phyloP scores from a whole-genome alignment of 768 basidiomycete species.

The Hypholoma sublateritium region DNA sequence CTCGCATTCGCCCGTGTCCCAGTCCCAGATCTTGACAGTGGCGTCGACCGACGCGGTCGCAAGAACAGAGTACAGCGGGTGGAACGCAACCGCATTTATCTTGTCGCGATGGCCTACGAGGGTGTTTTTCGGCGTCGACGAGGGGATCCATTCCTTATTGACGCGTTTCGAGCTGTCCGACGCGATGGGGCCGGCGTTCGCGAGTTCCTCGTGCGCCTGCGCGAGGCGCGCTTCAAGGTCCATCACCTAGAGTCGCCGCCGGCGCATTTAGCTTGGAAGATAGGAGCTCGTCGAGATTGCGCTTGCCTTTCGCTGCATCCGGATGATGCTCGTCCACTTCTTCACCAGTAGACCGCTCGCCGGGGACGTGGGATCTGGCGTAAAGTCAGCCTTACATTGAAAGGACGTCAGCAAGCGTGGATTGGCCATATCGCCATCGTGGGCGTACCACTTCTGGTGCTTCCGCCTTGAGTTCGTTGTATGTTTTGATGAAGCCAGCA shows the following conservation, averaged over 20 bases:
- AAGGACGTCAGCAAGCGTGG: slow-evolving; percentile 28
- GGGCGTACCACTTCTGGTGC: slow-evolving; percentile 25
- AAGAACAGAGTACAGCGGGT: slow-evolving; percentile 79
- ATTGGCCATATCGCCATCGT: slow-evolving; percentile 4
- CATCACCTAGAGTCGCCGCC: slow-evolving; percentile 67
- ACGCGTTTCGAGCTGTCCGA: slow-evolving; percentile 49
- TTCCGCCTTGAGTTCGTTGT: slow-evolving; percentile 38
- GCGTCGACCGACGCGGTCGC: slow-evolving; percentile 89
- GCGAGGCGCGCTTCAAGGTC: slow-evolving; percentile 87
- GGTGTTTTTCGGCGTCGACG: slow-evolving; percentile 78
- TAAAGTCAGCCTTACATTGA: slow-evolving; percentile 53
- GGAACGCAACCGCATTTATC: slow-evolving; percentile 81
- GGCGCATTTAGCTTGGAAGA: slow-evolving; percentile 2
- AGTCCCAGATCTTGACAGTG: slow-evolving; percentile 93
- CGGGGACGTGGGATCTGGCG: slow-evolving; percentile 84
- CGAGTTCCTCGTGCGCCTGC: slow-evolving; percentile 70
- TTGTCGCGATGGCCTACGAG: slow-evolving; percentile 75
- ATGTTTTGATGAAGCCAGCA: slow-evolving; percentile 63
- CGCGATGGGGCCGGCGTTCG: slow-evolving; percentile 43
- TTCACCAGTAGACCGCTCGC: slow-evolving; percentile 89
- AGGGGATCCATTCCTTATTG: slow-evolving; percentile 85
- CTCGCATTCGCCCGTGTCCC: slow-evolving; percentile 94
- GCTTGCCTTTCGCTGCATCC: slow-evolving; percentile 89
- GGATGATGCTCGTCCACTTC: slow-evolving; percentile 97
- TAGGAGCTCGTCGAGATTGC: slow-evolving; percentile 5